Base-by-base conservation (phyloP, 257 asterid genomes). In the Gardenia jasminoides region DNA sequence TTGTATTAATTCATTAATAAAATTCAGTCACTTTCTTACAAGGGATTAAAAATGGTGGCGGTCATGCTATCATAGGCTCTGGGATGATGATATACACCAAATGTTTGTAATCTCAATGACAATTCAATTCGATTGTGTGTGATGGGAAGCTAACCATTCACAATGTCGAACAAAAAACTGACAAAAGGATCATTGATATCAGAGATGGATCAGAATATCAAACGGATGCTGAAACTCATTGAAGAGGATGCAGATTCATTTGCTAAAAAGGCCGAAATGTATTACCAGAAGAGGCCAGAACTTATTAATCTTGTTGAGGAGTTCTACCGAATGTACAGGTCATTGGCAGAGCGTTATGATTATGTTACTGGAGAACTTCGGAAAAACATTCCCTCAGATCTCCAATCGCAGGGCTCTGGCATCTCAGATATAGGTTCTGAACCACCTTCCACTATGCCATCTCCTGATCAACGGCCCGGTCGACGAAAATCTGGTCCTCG, bases 201-300 rank as follows among this genome's bases (percentile, higher is more conserved):
- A 94, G 98, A 94, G 75, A 94, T 94, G 98, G 97, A 92, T 80
- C 94, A 88, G 66, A 89, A 88, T 66, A 95, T 94, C 46, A 91
- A 92, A 31, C 76, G 80, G 39, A 90, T 92, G 95, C 80, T 92
- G 41, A 93, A 94, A 64, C 90, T 94, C 58, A 88, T 94, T 10
- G 97, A 89, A 80, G 96, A 91, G 67, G 98, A 94, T 48, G 98
- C 94, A 24, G 98, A 94, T 84, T 93, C 98, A 2, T 94, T 94
- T 36, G 97, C 96, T 43, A 93, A 90, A 79, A 86, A 92, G 75
- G 98, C 98, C 7, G 96, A 92, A 80, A 92, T 94, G 98, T 94
- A 91, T 85, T 94, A 91, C 92, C 84, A 89, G 85, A 86, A 92
- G 68, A 81, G 98, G 69, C 98, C 98, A 10, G 98, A 93, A 83